Evolutionary conservation across 768 basidiomycete genomes (phyloP).

Genomic region (Piloderma croceum): DNA sequence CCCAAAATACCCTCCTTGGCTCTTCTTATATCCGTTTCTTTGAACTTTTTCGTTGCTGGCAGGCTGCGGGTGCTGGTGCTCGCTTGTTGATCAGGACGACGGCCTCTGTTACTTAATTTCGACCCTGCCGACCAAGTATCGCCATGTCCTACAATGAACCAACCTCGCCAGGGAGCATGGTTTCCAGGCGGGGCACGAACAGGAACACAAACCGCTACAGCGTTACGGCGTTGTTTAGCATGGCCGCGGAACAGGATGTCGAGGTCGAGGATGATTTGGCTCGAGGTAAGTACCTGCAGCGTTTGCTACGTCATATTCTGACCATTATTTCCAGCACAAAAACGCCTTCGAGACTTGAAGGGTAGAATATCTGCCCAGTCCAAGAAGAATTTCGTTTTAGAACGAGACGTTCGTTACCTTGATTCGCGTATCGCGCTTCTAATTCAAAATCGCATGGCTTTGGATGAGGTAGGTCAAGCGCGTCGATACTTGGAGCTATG

Average conservation of each 20-base stretch:
- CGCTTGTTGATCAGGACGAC: slow-evolving; percentile 10
- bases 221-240: slow-evolving; percentile 92
- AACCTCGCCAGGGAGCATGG: slow-evolving; percentile 58
- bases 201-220: slow-evolving; percentile 95
- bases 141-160: slow-evolving; percentile 57
- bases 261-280: slow-evolving; percentile 97
- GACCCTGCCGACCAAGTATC: slow-evolving; percentile 2
- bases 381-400: slow-evolving; percentile 99
- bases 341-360: slow-evolving; percentile 93
- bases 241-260: slow-evolving; percentile 98
- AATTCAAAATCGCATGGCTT: slow-evolving; percentile 97
- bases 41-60: slow-evolving; percentile 14
- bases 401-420: slow-evolving; percentile 96
- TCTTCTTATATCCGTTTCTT: no score
- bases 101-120: slow-evolving; percentile 5
- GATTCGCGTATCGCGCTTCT: slow-evolving; percentile 95
- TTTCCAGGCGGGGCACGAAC: slow-evolving; percentile 75
- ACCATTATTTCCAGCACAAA: slow-evolving; percentile 74
- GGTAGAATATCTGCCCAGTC: slow-evolving; percentile 96
- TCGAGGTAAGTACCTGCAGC: slow-evolving; percentile 53
- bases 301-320: background rate
- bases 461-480: slow-evolving; percentile 69
- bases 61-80: slow-evolving; percentile 42
- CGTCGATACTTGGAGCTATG: background rate
- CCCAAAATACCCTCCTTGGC: no score